Evolutionary conservation across 2,329 filamentous ascomycete species (phyloP).

Genomic region (Lecanoromycetidae sp.): DNA sequence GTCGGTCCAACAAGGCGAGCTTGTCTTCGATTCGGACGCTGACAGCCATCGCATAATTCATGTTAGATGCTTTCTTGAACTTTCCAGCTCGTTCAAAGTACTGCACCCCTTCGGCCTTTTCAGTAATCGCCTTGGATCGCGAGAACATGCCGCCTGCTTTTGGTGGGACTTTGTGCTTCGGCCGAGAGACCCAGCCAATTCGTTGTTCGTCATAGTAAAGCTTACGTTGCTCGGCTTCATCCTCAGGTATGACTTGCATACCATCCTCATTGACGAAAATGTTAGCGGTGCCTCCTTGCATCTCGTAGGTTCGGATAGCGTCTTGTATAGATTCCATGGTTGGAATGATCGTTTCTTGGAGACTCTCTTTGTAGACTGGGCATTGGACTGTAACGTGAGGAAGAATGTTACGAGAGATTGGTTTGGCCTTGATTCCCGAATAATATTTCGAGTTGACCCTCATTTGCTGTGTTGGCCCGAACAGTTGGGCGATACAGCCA

Average conservation of each 20-base stretch:
- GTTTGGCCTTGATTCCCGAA: conserved; percentile 56
- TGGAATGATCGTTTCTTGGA: conserved; percentile 17
- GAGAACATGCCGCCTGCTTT: conserved; percentile 56
- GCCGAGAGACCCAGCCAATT: conserved; percentile 40
- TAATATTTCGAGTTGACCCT: conserved; percentile 69
- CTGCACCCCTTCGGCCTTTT: conserved; percentile 75
- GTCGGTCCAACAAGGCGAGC: conserved; percentile 42
- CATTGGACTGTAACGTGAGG: conserved; percentile 46
- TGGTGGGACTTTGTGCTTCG: conserved; percentile 35
- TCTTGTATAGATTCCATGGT: conserved; percentile 17
- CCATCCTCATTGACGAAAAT: conserved; percentile 35
- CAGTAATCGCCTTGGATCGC: conserved; percentile 59
- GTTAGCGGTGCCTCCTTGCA: conserved; percentile 19
- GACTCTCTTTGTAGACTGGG: conserved; percentile 18
- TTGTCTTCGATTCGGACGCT: conserved; percentile 51
- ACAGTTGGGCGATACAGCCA: conserved; percentile 61
- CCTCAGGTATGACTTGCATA: conserved; percentile 29
- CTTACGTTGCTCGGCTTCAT: conserved; percentile 33
- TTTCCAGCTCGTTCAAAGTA: conserved; percentile 68
- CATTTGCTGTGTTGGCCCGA: conserved; percentile 64
- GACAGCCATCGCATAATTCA: conserved; percentile 57
- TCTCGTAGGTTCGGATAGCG: conserved; percentile 19
- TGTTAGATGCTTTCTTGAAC: conserved; percentile 65
- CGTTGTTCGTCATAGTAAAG: conserved; percentile 40
- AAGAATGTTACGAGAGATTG: conserved; percentile 44